Percentiles rank a stretch among this genome's conserved stretches.
Evolutionary conservation across 2,329 filamentous ascomycete genomes (phyloP).

Genomic region (Stemphylium vesicarium): DNA sequence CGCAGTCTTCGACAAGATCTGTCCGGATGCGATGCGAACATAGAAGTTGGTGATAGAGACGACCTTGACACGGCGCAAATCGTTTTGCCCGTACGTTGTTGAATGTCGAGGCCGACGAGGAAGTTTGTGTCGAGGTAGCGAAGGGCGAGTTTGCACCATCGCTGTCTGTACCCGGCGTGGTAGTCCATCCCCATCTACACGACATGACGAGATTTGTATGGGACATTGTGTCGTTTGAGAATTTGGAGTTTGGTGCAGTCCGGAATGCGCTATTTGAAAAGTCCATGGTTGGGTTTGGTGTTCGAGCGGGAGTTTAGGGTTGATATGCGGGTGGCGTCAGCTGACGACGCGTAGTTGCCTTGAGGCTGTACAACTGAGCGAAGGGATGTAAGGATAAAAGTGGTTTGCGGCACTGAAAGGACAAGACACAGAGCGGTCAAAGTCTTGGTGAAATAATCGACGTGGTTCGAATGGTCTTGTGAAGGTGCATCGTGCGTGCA

Average conservation of each 20-base stretch:
- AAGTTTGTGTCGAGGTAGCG: slow-evolving; percentile 11
- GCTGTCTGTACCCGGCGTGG: slow-evolving; percentile 24
- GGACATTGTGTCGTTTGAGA: slow-evolving; percentile 43
- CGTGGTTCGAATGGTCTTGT: slow-evolving; percentile 22
- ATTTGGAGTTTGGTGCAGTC: slow-evolving; percentile 17
- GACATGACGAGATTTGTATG: slow-evolving; percentile 43
- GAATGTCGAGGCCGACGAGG: slow-evolving; percentile 17
- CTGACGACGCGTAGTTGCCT: slow-evolving; percentile 37
- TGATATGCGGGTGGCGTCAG: slow-evolving; percentile 27
- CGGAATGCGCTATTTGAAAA: slow-evolving; percentile 41
- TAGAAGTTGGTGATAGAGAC: slow-evolving; percentile 45
- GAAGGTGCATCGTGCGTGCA: slow-evolving; percentile 34
- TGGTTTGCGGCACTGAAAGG: not conserved
- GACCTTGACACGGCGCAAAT: slow-evolving; percentile 42
- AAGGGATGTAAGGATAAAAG: slow-evolving; percentile 4
- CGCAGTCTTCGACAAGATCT: slow-evolving; percentile 45
- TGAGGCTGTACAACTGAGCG: not conserved
- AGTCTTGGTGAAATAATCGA: slow-evolving; percentile 18
- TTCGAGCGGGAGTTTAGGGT: slow-evolving; percentile 1
- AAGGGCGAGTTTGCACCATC: slow-evolving; percentile 16
- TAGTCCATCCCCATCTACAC: slow-evolving; percentile 45
- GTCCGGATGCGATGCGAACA: slow-evolving; percentile 47
- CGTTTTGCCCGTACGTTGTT: slow-evolving; percentile 36
- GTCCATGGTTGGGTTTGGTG: slow-evolving; percentile 30
- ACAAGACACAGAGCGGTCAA: slow-evolving; percentile 11